Percentiles rank a stretch among this genome's conserved stretches.
These are phyloP conservation scores for Fusarium sp. DNA, from an alignment of 2,329 filamentous ascomycete genomes.

Conservation along the genomic window DNA sequence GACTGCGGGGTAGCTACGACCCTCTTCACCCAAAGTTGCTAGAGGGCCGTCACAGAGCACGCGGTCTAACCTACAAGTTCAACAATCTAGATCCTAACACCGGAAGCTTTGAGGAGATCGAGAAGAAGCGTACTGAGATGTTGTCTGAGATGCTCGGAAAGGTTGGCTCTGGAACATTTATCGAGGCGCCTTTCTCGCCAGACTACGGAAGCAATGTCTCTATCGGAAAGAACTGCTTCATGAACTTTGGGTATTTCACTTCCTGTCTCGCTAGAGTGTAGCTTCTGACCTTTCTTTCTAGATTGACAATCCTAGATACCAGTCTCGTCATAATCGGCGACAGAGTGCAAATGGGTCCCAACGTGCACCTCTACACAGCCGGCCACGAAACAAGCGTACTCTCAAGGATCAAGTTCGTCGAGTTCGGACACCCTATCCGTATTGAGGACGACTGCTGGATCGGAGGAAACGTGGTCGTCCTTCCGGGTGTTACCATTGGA, in stretches of 20 bases:
- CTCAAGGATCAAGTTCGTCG: constrained; percentile 59
- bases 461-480: constrained; percentile 60
- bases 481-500: constrained; percentile 65
- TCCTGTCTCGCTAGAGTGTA: rapidly evolving
- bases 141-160: constrained; percentile 34
- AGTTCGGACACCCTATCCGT: constrained; percentile 58
- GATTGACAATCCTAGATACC: constrained; percentile 76
- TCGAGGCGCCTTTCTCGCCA: constrained; percentile 71
- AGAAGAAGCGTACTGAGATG: constrained; percentile 9
- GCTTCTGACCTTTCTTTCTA: constrained; percentile 18
- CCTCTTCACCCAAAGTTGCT: constrained; percentile 27
- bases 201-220: constrained; percentile 75
- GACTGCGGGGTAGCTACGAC: constrained; percentile 32
- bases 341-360: constrained; percentile 77
- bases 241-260: constrained; percentile 57
- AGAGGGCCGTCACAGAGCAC: constrained; percentile 40
- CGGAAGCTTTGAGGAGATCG: constrained; percentile 23
- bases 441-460: constrained; percentile 69
- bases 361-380: constrained; percentile 76
- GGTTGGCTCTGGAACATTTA: constrained; percentile 56
- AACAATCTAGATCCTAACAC: constrained; percentile 43
- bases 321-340: constrained; percentile 76
- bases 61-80: constrained; percentile 35
- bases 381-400: constrained; percentile 75
- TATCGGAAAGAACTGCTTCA: constrained; percentile 71